These are phyloP conservation scores for Rhodotorula graminis DNA, from an alignment of 768 basidiomycete genomes.

Conservation along the genomic window DNA sequence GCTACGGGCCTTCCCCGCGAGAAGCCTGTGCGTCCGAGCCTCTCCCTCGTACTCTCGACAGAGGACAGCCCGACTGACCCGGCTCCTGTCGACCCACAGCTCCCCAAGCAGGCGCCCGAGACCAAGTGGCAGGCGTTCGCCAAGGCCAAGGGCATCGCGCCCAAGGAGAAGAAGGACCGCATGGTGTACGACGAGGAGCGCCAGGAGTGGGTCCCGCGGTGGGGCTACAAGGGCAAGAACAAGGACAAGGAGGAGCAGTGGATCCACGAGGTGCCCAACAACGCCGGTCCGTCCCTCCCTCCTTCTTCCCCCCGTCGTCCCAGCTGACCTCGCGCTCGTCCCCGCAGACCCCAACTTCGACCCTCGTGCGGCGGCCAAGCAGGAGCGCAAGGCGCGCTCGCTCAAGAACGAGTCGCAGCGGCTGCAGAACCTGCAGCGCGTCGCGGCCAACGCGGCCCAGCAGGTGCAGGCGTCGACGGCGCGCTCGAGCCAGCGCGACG, in stretches of 20 bases:
- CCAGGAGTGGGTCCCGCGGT: constrained; percentile 84
- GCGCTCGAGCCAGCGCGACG: constrained; percentile 46
- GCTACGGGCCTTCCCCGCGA: constrained; percentile 75
- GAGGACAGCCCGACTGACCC: neutral
- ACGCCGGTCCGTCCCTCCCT: constrained; percentile 63
- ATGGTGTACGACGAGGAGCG: constrained; percentile 90
- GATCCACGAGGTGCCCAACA: constrained; percentile 81
- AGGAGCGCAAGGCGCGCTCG: constrained; percentile 72
- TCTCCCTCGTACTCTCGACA: too few relatives aligned
- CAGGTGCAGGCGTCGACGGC: constrained; percentile 39
- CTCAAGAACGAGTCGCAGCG: constrained; percentile 80
- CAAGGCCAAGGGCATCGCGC: constrained; percentile 78
- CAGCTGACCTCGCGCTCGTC: neutral
- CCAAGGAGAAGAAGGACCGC: constrained; percentile 68
- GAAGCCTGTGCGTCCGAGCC: constrained; percentile 55
- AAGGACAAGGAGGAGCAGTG: constrained; percentile 79
- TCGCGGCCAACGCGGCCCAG: constrained; percentile 47
- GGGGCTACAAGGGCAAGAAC: constrained; percentile 82
- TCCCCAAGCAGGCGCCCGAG: constrained; percentile 83
- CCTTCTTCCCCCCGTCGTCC: neutral
- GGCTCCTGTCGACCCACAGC: constrained; percentile 26
- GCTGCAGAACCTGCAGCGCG: constrained; percentile 64
- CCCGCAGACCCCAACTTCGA: constrained; percentile 68
- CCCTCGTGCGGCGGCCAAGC: constrained; percentile 67
- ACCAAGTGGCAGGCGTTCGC: constrained; percentile 99